These are phyloP conservation scores for Flaveria brownii DNA, from an alignment of 129 eudicot genomes.

Conservation along the genomic window DNA sequence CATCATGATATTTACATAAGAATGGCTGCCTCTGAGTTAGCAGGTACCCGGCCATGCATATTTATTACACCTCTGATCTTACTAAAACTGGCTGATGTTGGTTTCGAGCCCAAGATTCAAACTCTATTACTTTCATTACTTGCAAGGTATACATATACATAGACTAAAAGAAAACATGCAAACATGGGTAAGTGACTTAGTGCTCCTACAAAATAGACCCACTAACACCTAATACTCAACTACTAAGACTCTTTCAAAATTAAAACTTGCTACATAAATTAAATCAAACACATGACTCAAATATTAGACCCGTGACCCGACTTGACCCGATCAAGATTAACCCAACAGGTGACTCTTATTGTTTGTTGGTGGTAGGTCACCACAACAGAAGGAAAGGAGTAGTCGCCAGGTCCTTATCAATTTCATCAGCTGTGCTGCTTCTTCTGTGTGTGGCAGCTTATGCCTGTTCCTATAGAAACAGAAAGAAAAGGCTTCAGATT, in stretches of 20 bases:
- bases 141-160: too few relatives aligned
- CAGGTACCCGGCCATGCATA: neutral
- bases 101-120: too few relatives aligned
- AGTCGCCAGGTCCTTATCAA: neutral
- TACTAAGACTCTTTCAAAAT: too few relatives aligned
- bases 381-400: neutral
- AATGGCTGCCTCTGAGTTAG: conserved; percentile 29
- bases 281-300: too few relatives aligned
- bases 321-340: too few relatives aligned
- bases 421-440: neutral
- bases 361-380: neutral
- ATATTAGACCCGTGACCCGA: too few relatives aligned
- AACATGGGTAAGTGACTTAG: too few relatives aligned
- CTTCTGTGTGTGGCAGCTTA: neutral
- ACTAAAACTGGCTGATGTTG: neutral
- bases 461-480: neutral
- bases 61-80: neutral
- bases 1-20: conserved; percentile 23
- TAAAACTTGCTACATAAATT: too few relatives aligned
- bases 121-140: too few relatives aligned
- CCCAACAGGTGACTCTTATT: neutral
- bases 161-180: too few relatives aligned
- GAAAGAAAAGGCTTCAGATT: neutral
- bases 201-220: too few relatives aligned
- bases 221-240: too few relatives aligned